These are phyloP conservation scores for Myrmaecium sp. DNA, from an alignment of 2,329 filamentous ascomycete species.

Conservation along the genomic window DNA sequence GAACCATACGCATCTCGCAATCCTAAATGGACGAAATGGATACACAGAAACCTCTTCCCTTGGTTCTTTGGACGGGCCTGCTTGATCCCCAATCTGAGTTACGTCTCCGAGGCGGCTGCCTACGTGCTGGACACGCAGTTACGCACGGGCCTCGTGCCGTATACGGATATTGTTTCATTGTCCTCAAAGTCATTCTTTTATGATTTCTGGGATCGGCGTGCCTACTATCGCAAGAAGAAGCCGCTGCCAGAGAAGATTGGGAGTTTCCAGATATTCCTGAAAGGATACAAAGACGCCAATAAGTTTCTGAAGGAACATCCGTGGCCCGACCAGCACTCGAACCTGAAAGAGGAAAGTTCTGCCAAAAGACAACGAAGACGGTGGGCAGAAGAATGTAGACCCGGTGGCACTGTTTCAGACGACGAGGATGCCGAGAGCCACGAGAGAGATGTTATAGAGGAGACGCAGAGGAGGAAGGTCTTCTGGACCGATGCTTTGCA, in stretches of 20 bases:
- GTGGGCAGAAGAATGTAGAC: conserved; percentile 74
- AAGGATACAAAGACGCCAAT: conserved; percentile 93
- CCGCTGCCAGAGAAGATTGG: conserved; percentile 76
- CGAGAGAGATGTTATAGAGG: too few relatives aligned
- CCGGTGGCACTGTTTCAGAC: conserved; percentile 40
- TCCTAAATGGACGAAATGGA: conserved; percentile 99
- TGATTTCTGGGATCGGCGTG: conserved; percentile 88
- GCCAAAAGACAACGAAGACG: conserved; percentile 45
- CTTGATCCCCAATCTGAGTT: conserved; percentile 91
- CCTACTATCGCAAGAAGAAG: conserved; percentile 75
- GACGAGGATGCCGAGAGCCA: conserved; percentile 43
- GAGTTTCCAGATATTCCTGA: conserved; percentile 94
- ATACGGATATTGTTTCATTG: conserved; percentile 85
- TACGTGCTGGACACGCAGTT: conserved; percentile 87
- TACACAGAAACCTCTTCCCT: conserved; percentile 91
- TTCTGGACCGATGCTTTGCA: conserved; percentile 80
- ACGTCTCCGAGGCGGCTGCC: conserved; percentile 92
- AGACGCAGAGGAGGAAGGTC: conserved; percentile 36
- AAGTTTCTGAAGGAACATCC: conserved; percentile 88
- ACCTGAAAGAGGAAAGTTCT: conserved; percentile 51
- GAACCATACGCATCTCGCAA: conserved; percentile 95
- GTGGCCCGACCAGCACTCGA: conserved; percentile 80
- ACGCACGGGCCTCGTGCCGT: conserved; percentile 82
- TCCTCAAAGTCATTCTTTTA: conserved; percentile 98
- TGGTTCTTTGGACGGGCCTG: conserved; percentile 94